Percentiles rank a stretch among this genome's conserved stretches.
phyloP scores from a whole-genome alignment of 202 grass and related monocot species.

The Dendrocalamus latiflorus region DNA sequence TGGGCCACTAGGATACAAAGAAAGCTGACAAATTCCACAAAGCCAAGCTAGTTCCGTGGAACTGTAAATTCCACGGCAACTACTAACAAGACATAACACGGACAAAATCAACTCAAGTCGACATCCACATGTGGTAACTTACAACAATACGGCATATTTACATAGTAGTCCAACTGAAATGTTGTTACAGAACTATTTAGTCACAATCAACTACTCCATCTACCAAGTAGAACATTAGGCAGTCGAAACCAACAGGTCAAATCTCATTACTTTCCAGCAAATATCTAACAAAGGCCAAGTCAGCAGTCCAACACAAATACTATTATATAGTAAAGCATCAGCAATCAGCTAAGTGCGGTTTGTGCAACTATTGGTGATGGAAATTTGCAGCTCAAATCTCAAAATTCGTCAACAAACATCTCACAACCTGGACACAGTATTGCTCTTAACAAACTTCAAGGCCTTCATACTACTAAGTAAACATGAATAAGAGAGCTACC shows the following conservation, averaged over 20 bases:
- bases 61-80: neutral
- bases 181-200: neutral
- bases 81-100: neutral
- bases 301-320: constrained; percentile 4
- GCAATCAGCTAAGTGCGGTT: neutral
- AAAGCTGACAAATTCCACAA: neutral
- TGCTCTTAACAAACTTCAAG: constrained; percentile 13
- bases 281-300: constrained; percentile 20
- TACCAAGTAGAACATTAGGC: neutral
- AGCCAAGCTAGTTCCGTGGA: neutral
- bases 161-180: neutral
- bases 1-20: constrained; percentile 4
- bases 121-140: constrained; percentile 15
- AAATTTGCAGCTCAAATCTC: too few species aligned
- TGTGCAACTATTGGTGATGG: neutral
- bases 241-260: constrained; percentile 17
- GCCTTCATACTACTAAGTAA: neutral
- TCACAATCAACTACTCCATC: constrained; percentile 8
- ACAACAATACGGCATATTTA: neutral
- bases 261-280: neutral
- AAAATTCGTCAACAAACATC: too few species aligned
- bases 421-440: too few species aligned
- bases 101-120: neutral
- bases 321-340: neutral
- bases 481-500: neutral